A percentile compares a stretch with the other conserved stretches of the same genome.
Conservation (phyloP, 805 yeast genomes). For the Wickerhamomyces subpelliculosus region DNA sequence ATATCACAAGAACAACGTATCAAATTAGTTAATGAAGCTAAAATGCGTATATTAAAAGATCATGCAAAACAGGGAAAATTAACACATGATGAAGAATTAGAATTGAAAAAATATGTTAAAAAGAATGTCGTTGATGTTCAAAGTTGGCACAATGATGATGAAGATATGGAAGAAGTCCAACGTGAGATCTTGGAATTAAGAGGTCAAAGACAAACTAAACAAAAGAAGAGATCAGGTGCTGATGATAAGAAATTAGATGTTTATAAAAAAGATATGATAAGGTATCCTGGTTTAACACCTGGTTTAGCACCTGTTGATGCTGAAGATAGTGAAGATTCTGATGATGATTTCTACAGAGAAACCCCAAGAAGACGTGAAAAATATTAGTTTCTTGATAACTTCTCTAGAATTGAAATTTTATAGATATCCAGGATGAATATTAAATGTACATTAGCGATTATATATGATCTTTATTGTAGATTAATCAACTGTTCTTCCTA, state of each 20-base stretch:
- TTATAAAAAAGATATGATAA: constrained; percentile 23
- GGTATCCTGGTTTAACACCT: constrained; percentile 65
- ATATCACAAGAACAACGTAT: constrained; percentile 15
- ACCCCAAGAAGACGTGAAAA: too few relatives aligned
- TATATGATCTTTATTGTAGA: too few relatives aligned
- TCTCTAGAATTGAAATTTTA: too few relatives aligned
- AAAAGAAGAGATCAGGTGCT: constrained; percentile 18
- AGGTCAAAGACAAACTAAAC: constrained; percentile 17
- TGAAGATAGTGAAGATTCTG: constrained; percentile 34
- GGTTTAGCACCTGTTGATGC: constrained; percentile 80
- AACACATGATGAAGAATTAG: constrained; percentile 26
- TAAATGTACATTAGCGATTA: too few relatives aligned
- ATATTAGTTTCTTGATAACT: too few relatives aligned
- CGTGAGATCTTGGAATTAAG: constrained; percentile 32
- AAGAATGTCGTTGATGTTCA: constrained; percentile 31
- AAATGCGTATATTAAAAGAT: constrained; percentile 25
- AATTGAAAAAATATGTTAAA: constrained; percentile 27
- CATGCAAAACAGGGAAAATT: constrained; percentile 26
- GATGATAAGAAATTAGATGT: constrained; percentile 27
- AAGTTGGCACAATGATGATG: constrained; percentile 35
- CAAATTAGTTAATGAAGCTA: constrained; percentile 24
- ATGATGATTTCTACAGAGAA: too few relatives aligned
- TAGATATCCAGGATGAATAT: too few relatives aligned
- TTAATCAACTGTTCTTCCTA: constrained; percentile 30
- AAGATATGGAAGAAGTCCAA: constrained; percentile 35